These are phyloP conservation scores for Phytophthora quininea DNA, from an alignment of 352 stramenopile genomes.

Conservation along the genomic window DNA sequence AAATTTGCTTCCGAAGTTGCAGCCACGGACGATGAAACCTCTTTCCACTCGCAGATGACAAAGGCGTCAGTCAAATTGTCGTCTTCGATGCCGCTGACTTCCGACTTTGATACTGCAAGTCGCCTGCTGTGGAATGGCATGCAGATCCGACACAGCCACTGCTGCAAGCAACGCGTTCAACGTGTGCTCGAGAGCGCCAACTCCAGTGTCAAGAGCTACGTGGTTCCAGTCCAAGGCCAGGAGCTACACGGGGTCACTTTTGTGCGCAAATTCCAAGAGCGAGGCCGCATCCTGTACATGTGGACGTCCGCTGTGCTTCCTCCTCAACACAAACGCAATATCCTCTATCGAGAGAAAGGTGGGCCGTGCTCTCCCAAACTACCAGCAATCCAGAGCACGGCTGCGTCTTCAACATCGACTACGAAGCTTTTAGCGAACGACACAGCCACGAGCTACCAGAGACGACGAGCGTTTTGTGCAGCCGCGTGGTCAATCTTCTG, in stretches of 20 bases:
- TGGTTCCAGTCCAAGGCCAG: not conserved
- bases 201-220: conserved; percentile 12
- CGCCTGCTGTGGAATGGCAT: conserved; percentile 13
- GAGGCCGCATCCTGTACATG: conserved; percentile 9
- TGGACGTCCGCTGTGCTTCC: conserved; percentile 13
- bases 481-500: conserved; percentile 1
- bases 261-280: conserved; percentile 13
- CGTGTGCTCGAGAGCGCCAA: conserved; percentile 7
- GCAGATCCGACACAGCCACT: conserved; percentile 8
- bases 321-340: not conserved
- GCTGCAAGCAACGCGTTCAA: conserved; percentile 12
- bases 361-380: conserved; percentile 11
- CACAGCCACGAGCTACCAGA: not conserved
- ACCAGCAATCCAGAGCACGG: conserved; percentile 1
- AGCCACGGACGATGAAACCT: not conserved
- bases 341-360: conserved; percentile 11
- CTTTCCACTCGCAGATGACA: conserved; percentile 26
- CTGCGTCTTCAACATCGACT: conserved; percentile 10
- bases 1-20: conserved; percentile 6
- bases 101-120: conserved; percentile 3
- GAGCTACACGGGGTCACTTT: conserved; percentile 11
- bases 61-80: conserved; percentile 1
- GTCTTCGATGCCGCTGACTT: conserved; percentile 4
- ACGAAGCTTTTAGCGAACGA: conserved; percentile 2
- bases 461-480: not conserved